Evolutionary conservation across 2,329 filamentous ascomycete genomes (phyloP), one percentile per base, ranked within the genome.

Genomic region (Cytospora piceicola): DNA sequence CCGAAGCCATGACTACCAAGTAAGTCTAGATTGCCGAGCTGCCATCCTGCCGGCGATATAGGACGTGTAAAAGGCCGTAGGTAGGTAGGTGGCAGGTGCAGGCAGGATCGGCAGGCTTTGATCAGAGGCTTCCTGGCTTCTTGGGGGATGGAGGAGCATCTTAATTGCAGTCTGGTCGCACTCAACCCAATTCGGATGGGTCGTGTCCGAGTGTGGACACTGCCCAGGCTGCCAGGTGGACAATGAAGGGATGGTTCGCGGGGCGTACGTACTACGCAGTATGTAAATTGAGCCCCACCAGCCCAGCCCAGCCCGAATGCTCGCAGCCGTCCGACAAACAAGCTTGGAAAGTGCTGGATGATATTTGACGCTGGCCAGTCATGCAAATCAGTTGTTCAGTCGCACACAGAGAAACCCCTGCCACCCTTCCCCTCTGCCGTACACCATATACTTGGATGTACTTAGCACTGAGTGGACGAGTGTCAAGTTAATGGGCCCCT

Each of bases 341-440:
- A 72, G 71, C 71, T 69, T n/a, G n/a, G n/a, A n/a, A n/a, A n/a
- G n/a, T n/a, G 71, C 69, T 69, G 69, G 69, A 70, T 68, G 63
- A 32, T 29, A 36, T 51, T 53, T 8, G 46, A 57, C 24, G 27
- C 17, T 57, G 52, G 27, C 39, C 51, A 20, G 15, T 24, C n/a
- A 29, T 30, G 53, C 27, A 17, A 22, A 49, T 27, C 30, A 22
- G 32, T 2, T 54, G 14, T 46, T 52, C 20, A 52, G 46, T 49
- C 12, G 46, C 46, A 49, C 46, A 49, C n/a, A 24, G n/a, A 14
- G 46, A 49, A 7, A 6, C 15, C 8, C 4, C 5, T 7, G 20
- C 8, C 11, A 4, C 42, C 42, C 20, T n/a, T n/a, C n/a, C n/a
- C n/a, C n/a, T n/a, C n/a, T n/a, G n/a, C n/a, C n/a, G n/a, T n/a